Conservation (phyloP, 2,329 filamentous ascomycete species). For the Pseudogymnoascus sp. region DNA sequence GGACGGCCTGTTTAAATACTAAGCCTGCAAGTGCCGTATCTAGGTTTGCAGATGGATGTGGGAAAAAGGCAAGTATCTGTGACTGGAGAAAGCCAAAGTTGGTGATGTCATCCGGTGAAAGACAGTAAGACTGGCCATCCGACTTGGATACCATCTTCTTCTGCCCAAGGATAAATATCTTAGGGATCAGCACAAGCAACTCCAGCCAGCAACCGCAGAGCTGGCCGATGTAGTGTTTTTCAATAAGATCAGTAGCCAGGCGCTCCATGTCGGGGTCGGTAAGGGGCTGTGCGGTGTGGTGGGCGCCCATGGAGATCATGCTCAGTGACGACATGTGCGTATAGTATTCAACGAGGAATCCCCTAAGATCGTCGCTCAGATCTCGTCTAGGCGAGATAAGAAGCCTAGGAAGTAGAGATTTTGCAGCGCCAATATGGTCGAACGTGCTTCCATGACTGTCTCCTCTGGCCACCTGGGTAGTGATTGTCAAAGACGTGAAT, state of each 20-base stretch:
- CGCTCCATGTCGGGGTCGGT: slow-evolving; percentile 29
- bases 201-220: slow-evolving; percentile 36
- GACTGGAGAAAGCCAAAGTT: slow-evolving; percentile 38
- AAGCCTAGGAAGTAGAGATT: slow-evolving; percentile 34
- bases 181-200: slow-evolving; percentile 32
- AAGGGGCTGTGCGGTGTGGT: slow-evolving; percentile 26
- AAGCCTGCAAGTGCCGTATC: slow-evolving; percentile 36
- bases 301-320: slow-evolving; percentile 38
- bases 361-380: slow-evolving; percentile 32
- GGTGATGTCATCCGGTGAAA: slow-evolving; percentile 36
- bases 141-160: slow-evolving; percentile 29
- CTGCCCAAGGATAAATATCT: slow-evolving; percentile 38
- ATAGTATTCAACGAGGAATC: slow-evolving; percentile 43
- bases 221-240: slow-evolving; percentile 31
- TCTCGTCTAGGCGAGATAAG: slow-evolving; percentile 29
- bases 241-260: slow-evolving; percentile 26
- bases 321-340: slow-evolving; percentile 40
- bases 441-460: slow-evolving; percentile 41
- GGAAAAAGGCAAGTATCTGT: slow-evolving; percentile 35
- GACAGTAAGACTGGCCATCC: slow-evolving; percentile 22
- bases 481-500: slow-evolving; percentile 14
- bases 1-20: slow-evolving; percentile 39
- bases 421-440: slow-evolving; percentile 39
- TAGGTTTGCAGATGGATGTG: slow-evolving; percentile 29
- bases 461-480: slow-evolving; percentile 33